Percentiles rank a stretch among this genome's conserved stretches.
Conservation (phyloP, 306 rosid species). For the Malus sylvestris region DNA sequence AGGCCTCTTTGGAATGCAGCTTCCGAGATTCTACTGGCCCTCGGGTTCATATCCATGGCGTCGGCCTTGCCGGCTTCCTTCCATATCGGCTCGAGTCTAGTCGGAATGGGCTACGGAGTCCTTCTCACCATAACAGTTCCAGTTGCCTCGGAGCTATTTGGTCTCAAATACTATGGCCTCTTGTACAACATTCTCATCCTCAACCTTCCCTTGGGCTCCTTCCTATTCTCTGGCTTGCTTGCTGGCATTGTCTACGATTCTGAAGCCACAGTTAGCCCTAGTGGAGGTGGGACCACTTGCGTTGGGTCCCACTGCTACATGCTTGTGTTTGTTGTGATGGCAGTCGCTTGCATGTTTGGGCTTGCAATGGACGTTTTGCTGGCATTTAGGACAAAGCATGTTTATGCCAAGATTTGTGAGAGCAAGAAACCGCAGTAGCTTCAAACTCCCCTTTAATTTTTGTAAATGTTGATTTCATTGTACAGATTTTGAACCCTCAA, state of each 20-base stretch:
- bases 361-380: not conserved
- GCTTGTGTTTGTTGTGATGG: constrained; percentile 3
- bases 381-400: constrained; percentile 1
- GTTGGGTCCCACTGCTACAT: constrained; percentile 4
- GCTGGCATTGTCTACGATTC: constrained; percentile 1
- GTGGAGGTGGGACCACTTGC: not conserved
- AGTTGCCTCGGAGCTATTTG: constrained; percentile 10
- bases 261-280: not conserved
- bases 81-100: not conserved
- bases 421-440: not conserved
- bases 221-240: constrained; percentile 12
- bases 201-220: constrained; percentile 8
- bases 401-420: not conserved
- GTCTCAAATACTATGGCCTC: constrained; percentile 8
- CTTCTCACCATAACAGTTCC: constrained; percentile 1
- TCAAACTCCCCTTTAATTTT: not conserved
- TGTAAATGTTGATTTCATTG: not conserved
- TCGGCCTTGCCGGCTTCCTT: not conserved
- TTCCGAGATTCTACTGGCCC: not conserved
- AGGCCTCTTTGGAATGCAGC: constrained; percentile 8
- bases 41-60: constrained; percentile 1
- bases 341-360: constrained; percentile 1
- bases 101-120: constrained; percentile 1
- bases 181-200: constrained; percentile 9
- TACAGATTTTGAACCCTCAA: no score